These are phyloP conservation scores for Arthroderma uncinatum DNA, from an alignment of 2,329 filamentous ascomycete genomes.

Conservation along the genomic window DNA sequence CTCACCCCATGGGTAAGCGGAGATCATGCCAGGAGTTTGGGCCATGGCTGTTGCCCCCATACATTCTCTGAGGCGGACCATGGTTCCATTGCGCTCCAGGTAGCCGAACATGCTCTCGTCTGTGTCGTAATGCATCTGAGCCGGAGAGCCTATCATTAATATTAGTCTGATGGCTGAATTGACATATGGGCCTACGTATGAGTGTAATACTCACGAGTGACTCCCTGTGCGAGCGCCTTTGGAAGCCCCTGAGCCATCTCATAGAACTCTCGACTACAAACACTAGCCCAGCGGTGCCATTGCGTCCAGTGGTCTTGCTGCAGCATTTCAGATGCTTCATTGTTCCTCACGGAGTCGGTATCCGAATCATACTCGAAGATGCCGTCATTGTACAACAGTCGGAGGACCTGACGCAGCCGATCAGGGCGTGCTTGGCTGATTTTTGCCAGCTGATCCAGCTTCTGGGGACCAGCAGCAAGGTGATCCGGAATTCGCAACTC, in stretches of 20 bases:
- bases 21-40: background rate
- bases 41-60: background rate
- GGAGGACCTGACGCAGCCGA: slow-evolving; percentile 26
- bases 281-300: slow-evolving; percentile 36
- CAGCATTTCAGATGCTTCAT: slow-evolving; percentile 26
- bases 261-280: slow-evolving; percentile 38
- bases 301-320: slow-evolving; percentile 34
- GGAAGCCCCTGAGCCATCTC: slow-evolving; percentile 35
- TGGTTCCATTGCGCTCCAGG: slow-evolving; percentile 26
- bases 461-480: slow-evolving; percentile 15
- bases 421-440: slow-evolving; percentile 16
- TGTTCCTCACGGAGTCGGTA: slow-evolving; percentile 27
- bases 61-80: background rate
- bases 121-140: slow-evolving; percentile 34
- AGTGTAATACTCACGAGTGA: slow-evolving; percentile 2
- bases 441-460: slow-evolving; percentile 16
- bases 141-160: slow-evolving; percentile 21
- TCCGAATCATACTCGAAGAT: slow-evolving; percentile 28
- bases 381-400: slow-evolving; percentile 25
- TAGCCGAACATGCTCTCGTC: slow-evolving; percentile 34
- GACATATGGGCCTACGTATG: background rate
- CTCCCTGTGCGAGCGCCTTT: slow-evolving; percentile 9
- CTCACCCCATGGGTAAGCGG: slow-evolving; percentile 17
- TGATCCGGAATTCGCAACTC: slow-evolving; percentile 24
- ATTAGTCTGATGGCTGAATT: background rate